These are phyloP conservation scores for Aegilops speltoides DNA, from an alignment of 176 grass and related monocot species.

Conservation along the genomic window DNA sequence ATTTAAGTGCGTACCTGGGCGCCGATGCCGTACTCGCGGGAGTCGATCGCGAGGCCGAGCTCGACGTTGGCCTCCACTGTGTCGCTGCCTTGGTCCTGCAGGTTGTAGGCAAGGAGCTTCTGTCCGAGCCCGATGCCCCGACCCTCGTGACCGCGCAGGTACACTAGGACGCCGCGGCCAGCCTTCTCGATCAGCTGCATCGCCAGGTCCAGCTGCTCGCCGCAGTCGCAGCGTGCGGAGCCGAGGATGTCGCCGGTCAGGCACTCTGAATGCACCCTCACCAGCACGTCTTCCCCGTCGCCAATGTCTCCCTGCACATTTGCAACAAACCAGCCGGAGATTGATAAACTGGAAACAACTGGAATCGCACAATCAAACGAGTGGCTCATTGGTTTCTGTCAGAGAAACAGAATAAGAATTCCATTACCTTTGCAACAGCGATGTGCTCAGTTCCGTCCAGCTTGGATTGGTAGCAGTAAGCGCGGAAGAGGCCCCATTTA, in stretches of 20 bases:
- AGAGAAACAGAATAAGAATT: not conserved
- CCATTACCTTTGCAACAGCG: slow-evolving; percentile 68
- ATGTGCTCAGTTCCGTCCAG: slow-evolving; percentile 91
- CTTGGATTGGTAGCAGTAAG: slow-evolving; percentile 88
- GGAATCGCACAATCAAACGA: no score
- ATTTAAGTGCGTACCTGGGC: slow-evolving; percentile 57
- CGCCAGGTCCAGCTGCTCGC: slow-evolving; percentile 81
- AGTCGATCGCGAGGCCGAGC: slow-evolving; percentile 81
- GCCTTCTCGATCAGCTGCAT: slow-evolving; percentile 81
- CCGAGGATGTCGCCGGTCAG: slow-evolving; percentile 89
- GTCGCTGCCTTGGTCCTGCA: slow-evolving; percentile 85
- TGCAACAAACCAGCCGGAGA: not conserved
- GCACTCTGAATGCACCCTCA: slow-evolving; percentile 94
- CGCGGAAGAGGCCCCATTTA: slow-evolving; percentile 92
- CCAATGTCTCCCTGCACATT: slow-evolving; percentile 61
- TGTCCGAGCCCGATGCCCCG: slow-evolving; percentile 88
- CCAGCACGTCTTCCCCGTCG: slow-evolving; percentile 67
- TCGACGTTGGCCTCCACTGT: slow-evolving; percentile 94
- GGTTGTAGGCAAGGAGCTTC: slow-evolving; percentile 86
- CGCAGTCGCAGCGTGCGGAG: slow-evolving; percentile 82
- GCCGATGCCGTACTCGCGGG: slow-evolving; percentile 92
- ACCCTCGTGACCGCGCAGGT: slow-evolving; percentile 91
- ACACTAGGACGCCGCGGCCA: slow-evolving; percentile 82
- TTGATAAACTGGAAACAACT: no score
- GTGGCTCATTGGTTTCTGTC: no score